Evolutionary conservation across 306 rosid species (phyloP), one percentile per base, ranked within the genome.

Genomic region (Dryas drummondii): DNA sequence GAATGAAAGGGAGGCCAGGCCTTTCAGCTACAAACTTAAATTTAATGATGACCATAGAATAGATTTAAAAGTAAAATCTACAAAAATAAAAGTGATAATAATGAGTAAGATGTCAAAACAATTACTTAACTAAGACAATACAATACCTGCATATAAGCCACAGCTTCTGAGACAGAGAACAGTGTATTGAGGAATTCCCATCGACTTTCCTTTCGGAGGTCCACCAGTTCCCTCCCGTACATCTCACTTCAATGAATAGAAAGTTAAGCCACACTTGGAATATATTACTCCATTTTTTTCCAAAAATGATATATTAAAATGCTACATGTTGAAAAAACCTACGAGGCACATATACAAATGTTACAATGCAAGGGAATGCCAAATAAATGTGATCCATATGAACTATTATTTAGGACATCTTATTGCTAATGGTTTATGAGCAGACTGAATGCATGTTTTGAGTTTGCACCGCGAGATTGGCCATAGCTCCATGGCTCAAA

Each of bases 141-240:
- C 47, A 61, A 32, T 84, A 91, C 98, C 99, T 94, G 99, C 97
- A 94, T 90, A 82, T 90, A 94, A 47, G 99, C 98, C 85, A 94
- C 98, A 81, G 97, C 98, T 82, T 91, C 97, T 40, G 97, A 94
- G 80, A 94, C 97, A 32, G 99, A 94, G 90, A 94, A 94, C 32
- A 94, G 78, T 45, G 99, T 94, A 61, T 94, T 94, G 79, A 94
- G 91, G 82, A 94, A 94, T 81, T 88, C 97, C 99, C 99, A 94
- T 84, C 81, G 86, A 84, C 79, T 86, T 82, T 91, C 93, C 56
- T 88, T 91, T 61, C 98, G 94, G 82, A 94, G 89, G 83, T 94
- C 97, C 87, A 94, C 97, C 78, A 94, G 86, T 85, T 94, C 98
- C 87, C 97, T 86, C 80, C 98, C 97, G 47, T 94, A 94, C 79